Evolutionary conservation across 495 filamentous ascomycete species (phyloP).

Genomic region (Tetracladium marchalianum): DNA sequence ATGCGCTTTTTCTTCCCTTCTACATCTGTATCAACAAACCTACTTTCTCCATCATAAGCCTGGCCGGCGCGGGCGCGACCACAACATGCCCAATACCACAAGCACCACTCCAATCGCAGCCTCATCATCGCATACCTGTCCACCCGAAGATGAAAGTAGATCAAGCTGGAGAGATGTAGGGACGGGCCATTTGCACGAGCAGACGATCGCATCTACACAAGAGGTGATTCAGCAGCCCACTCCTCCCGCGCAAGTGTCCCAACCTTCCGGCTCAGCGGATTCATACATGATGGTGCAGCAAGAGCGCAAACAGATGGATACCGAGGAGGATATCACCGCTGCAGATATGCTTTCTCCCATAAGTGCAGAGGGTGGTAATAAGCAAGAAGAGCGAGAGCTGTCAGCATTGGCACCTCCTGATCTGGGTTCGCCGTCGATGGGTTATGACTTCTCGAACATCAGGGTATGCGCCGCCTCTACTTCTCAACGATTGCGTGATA

Average conservation of each 20-base stretch:
- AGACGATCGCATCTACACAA: slow-evolving; percentile 3
- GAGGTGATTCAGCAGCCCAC: slow-evolving; percentile 20
- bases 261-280: slow-evolving; percentile 10
- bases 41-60: slow-evolving; percentile 8
- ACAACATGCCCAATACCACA: slow-evolving; percentile 43
- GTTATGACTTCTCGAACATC: slow-evolving; percentile 57
- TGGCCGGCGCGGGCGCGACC: slow-evolving; percentile 19
- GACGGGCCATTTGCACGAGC: slow-evolving; percentile 16
- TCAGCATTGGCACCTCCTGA: slow-evolving; percentile 9
- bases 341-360: slow-evolving; percentile 20
- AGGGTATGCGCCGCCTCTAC: slow-evolving; percentile 37
- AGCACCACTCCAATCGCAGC: slow-evolving; percentile 20
- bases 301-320: slow-evolving; percentile 20
- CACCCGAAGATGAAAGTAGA: slow-evolving; percentile 23
- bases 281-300: slow-evolving; percentile 11
- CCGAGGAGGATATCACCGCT: slow-evolving; percentile 19
- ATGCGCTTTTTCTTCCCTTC: slow-evolving; percentile 8
- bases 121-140: slow-evolving; percentile 20
- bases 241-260: slow-evolving; percentile 15
- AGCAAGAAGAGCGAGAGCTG: slow-evolving; percentile 16
- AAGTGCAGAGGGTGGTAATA: slow-evolving; percentile 15
- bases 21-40: slow-evolving; percentile 21
- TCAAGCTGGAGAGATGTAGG: slow-evolving; percentile 18
- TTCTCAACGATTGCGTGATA: not conserved
- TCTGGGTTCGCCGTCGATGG: slow-evolving; percentile 27